Base-by-base conservation (phyloP, 1,284 basidiomycete species). In the Rhodotorula sp. region DNA sequence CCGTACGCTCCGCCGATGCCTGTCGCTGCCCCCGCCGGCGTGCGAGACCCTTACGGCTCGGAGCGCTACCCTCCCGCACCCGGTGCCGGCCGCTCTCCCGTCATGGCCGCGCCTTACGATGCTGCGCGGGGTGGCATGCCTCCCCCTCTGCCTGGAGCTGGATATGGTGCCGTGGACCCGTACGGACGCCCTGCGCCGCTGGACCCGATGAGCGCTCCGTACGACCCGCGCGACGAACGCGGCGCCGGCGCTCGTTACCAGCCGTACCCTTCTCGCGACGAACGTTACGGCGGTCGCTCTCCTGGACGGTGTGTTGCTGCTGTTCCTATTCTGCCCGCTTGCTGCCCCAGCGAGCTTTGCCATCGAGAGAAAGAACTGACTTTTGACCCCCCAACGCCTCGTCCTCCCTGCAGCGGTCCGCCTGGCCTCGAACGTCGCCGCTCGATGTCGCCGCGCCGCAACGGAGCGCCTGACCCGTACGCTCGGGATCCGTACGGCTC, bases 401-500 rank as follows among this genome's bases (percentile, higher is more conserved):
- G 23, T 52, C 46, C 2, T 46, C 20, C 15, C 12, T 47, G 46
- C 57, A 61, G 68, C 18, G 61, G 63, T 1, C 47, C 47, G 18
- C 58, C 65, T 14, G 51, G 58, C 3, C 43, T 46, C 16, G 72
- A 74, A 54, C 72, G 72, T 26, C 73, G 73, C 20, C 73, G 73
- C 47, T 74, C 73, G 16, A 61, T 74, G 39, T 71, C 70, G 14
- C 73, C 73, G 3, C 72, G 73, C 16, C 73, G 73, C 47, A 62
- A 62, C 34, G 65, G 59, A 5, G 43, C 56, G 18, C 43, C 48
- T 6, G 61, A 64, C 39, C 43, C 58, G 26, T 65, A 71, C 67
- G 69, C 58, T 2, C 62, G 65, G 62, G 62, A 63, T n/a, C 34
- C 62, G 23, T 64, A 60, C 49, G 63, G 57, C 18, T 39, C 67